Evolutionary conservation across 345 rosid genomes (phyloP).

Genomic region (Mercurialis annua): DNA sequence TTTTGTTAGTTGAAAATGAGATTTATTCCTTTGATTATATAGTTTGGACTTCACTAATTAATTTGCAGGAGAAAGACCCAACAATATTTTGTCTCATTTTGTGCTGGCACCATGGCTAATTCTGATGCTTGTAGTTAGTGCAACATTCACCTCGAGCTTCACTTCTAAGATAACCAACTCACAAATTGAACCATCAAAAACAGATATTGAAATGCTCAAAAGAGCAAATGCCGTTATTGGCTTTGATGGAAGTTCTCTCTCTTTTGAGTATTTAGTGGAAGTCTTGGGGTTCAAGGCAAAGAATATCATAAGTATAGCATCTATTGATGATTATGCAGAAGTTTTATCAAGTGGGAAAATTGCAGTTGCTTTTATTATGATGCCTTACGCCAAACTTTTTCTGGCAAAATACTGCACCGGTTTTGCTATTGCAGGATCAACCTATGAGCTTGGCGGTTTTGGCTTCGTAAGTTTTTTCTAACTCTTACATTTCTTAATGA

Average conservation of each 20-base stretch:
- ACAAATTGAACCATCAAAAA: conserved; percentile 6
- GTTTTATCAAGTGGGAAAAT: conserved; percentile 18
- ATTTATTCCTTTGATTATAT: not conserved
- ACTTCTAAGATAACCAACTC: conserved; percentile 24
- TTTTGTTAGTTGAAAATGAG: too few species aligned
- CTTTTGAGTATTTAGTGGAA: conserved; percentile 6
- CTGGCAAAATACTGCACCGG: conserved; percentile 16
- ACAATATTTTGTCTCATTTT: conserved; percentile 14
- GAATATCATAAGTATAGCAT: conserved; percentile 15
- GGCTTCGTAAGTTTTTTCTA: conserved; percentile 11
- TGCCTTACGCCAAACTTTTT: conserved; percentile 11
- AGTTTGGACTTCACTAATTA: too few species aligned
- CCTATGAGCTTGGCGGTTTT: conserved; percentile 5
- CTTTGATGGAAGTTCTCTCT: conserved; percentile 8
- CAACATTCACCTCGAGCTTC: conserved; percentile 28
- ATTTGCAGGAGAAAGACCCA: conserved; percentile 27
- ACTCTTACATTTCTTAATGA: too few species aligned
- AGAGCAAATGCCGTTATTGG: conserved; percentile 10
- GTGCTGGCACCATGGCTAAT: conserved; percentile 33
- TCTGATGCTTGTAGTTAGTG: conserved; percentile 19
- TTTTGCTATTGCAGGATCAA: not conserved
- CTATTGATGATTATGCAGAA: conserved; percentile 17
- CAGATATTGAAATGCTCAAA: conserved; percentile 16
- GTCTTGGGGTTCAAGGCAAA: conserved; percentile 7
- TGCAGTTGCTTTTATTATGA: conserved; percentile 17